Evolutionary conservation across 768 basidiomycete species (phyloP), one percentile per base, ranked within the genome.

Genomic region (Lentinula lateritia): DNA sequence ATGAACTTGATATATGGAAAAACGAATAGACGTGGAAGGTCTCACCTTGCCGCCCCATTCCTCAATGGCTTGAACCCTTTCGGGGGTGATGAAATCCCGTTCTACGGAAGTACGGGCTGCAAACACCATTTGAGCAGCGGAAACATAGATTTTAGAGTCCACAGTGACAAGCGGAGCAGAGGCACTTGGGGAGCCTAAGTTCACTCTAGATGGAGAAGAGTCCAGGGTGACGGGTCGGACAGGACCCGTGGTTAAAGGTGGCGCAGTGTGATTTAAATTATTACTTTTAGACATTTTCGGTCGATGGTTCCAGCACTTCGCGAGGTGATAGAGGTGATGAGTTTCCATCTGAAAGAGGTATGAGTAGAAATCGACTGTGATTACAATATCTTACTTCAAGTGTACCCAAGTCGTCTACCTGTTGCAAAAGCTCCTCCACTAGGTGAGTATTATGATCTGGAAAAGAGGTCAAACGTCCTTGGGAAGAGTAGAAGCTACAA

Each of bases 401-500:
- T 6, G 88, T 89, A 3, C 83, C 77, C 50, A 90, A 72, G 56
- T 84, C 81, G 48, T 75, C 71, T 48, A 84, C 75, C n/a, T 76
- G 72, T 35, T 71, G 68, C 66, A 80, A 76, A 50, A 93, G 72
- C 43, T 79, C 72, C 53, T 83, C 77, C 56, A 92, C 83, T 59
- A 93, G 80, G 66, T 77, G 73, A 36, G 76, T 75, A 70, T 93
- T 93, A 68, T 83, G 77, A 72, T 93, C 91, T 39, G 83, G 84
- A 68, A 93, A 93, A 5, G 89, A 88, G 2, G 90, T 92, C 66
- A 86, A 85, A 64, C 92, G 81, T 50, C 92, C 92, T 74, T 93
- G 92, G 12, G 90, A 92, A 53, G 90, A 91, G 75, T 93, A 93
- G 74, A 92, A 92, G 69, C 90, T 92, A 62, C n/a, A 39, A 45